These are phyloP conservation scores for Trametes villosa DNA, from an alignment of 768 basidiomycete genomes.

Conservation along the genomic window DNA sequence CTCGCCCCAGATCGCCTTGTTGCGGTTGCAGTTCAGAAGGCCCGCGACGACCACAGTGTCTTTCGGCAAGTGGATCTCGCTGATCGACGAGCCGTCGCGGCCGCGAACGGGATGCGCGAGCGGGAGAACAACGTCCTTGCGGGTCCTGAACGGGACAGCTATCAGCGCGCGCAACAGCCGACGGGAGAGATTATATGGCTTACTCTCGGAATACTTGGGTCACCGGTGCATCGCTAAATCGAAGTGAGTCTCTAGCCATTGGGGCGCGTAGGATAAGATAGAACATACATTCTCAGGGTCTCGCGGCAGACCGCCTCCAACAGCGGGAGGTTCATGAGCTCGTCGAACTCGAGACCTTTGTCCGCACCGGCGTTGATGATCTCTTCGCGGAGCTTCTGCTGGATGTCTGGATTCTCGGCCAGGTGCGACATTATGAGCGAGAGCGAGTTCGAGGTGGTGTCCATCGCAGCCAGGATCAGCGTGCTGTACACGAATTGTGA, in stretches of 20 bases:
- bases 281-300: conserved; percentile 55
- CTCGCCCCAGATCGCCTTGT: conserved; percentile 49
- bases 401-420: conserved; percentile 40
- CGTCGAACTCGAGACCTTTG: conserved; percentile 42
- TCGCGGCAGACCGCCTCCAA: conserved; percentile 67
- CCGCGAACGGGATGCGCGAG: conserved; percentile 43
- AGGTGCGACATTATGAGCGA: conserved; percentile 42
- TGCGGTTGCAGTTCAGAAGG: conserved; percentile 43
- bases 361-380: conserved; percentile 32
- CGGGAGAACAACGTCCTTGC: conserved; percentile 45
- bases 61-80: conserved; percentile 43
- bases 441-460: conserved; percentile 49
- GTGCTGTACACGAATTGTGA: conserved; percentile 32
- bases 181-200: background rate
- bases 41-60: conserved; percentile 44
- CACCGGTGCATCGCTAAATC: conserved; percentile 52
- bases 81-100: conserved; percentile 41
- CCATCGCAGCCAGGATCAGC: conserved; percentile 47
- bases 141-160: conserved; percentile 36
- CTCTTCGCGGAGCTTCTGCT: conserved; percentile 46
- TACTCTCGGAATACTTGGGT: conserved; percentile 39
- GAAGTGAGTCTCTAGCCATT: background rate
- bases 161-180: background rate
- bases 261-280: conserved; percentile 14
- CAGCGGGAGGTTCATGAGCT: conserved; percentile 53